These are phyloP conservation scores for Eutypella sp. DNA, from an alignment of 2,329 filamentous ascomycete species.

Conservation along the genomic window DNA sequence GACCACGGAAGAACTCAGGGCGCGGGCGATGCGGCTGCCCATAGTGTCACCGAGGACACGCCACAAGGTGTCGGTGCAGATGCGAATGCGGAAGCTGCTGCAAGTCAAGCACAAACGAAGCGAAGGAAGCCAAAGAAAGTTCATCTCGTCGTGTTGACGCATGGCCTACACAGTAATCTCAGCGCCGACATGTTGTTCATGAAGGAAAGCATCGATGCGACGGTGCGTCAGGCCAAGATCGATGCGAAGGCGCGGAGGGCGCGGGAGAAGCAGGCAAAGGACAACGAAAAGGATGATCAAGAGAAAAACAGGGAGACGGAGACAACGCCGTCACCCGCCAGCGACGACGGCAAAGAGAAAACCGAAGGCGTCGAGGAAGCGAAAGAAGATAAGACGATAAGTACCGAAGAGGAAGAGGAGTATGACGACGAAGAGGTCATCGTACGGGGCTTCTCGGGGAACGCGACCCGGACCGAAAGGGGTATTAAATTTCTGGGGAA, in stretches of 20 bases:
- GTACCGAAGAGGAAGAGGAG: slow-evolving; percentile 42
- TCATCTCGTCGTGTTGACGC: slow-evolving; percentile 87
- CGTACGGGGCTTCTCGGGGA: slow-evolving; percentile 84
- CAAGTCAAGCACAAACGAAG: no score
- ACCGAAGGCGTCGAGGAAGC: slow-evolving; percentile 19
- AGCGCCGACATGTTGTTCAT: slow-evolving; percentile 95
- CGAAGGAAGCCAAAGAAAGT: slow-evolving; percentile 65
- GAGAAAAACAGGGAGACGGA: slow-evolving; percentile 18
- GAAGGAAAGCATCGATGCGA: slow-evolving; percentile 93
- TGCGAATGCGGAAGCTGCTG: slow-evolving; percentile 4
- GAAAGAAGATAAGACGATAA: slow-evolving; percentile 14
- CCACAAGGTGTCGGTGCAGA: slow-evolving; percentile 11
- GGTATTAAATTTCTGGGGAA: slow-evolving; percentile 98
- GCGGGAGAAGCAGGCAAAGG: slow-evolving; percentile 35
- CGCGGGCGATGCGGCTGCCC: slow-evolving; percentile 17
- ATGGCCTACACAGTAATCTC: slow-evolving; percentile 92
- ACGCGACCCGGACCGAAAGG: slow-evolving; percentile 84
- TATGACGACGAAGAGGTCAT: slow-evolving; percentile 80
- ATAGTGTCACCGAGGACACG: slow-evolving; percentile 11
- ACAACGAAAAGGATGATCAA: slow-evolving; percentile 13
- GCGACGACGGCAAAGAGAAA: no score
- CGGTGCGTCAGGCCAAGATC: slow-evolving; percentile 66
- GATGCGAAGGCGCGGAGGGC: slow-evolving; percentile 60
- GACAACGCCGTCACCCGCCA: no score
- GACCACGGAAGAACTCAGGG: slow-evolving; percentile 25